These are phyloP conservation scores for Amanita rubescens DNA, from an alignment of 768 basidiomycete genomes.

Conservation along the genomic window DNA sequence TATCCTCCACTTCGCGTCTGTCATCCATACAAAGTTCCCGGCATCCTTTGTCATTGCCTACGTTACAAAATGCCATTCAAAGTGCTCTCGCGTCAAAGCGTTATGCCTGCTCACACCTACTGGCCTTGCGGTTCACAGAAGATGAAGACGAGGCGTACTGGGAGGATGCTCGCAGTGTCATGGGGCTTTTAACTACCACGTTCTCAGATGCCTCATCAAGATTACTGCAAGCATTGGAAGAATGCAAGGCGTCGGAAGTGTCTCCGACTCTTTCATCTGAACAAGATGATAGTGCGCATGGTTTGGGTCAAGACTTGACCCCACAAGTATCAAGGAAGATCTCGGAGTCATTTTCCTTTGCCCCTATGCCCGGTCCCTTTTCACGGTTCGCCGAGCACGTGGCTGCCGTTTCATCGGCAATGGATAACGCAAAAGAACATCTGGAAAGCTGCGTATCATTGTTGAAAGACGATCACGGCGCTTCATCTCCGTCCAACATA, in stretches of 20 bases:
- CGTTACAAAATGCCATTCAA: slow-evolving; percentile 54
- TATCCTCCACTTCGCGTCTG: slow-evolving; percentile 49
- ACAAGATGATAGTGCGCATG: neutral
- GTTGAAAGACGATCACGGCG: slow-evolving; percentile 32
- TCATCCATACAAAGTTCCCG: slow-evolving; percentile 53
- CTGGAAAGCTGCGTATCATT: slow-evolving; percentile 55
- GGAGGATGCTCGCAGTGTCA: slow-evolving; percentile 77
- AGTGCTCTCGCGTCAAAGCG: slow-evolving; percentile 65
- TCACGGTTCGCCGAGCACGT: slow-evolving; percentile 68
- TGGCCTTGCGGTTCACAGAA: slow-evolving; percentile 68
- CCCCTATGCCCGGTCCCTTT: slow-evolving; percentile 65
- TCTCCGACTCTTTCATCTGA: slow-evolving; percentile 28
- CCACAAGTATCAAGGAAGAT: slow-evolving; percentile 2
- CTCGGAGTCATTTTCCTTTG: slow-evolving; percentile 39
- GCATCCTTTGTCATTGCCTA: slow-evolving; percentile 61
- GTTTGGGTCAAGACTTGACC: neutral
- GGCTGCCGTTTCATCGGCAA: slow-evolving; percentile 56
- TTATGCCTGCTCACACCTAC: slow-evolving; percentile 71
- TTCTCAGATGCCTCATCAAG: slow-evolving; percentile 58
- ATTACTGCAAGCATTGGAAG: slow-evolving; percentile 56
- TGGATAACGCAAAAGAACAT: slow-evolving; percentile 66
- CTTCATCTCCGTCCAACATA: neutral
- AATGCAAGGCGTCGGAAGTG: slow-evolving; percentile 41
- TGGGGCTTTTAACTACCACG: slow-evolving; percentile 59
- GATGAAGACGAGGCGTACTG: slow-evolving; percentile 74